Evolutionary conservation across 495 filamentous ascomycete species (phyloP).

Genomic region (Ascobolus immersus): DNA sequence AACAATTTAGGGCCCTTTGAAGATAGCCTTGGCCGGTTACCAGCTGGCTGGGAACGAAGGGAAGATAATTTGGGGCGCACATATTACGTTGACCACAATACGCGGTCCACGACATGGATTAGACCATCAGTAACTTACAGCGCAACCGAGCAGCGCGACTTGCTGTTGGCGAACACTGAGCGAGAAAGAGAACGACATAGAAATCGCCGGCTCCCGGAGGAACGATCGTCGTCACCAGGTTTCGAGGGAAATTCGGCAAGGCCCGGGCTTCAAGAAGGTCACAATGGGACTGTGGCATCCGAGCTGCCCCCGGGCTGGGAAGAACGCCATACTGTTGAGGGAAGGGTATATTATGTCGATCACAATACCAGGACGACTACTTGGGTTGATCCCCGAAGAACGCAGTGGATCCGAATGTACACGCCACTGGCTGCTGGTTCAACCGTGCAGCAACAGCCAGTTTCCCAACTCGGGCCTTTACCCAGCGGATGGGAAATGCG

Average conservation of each 20-base stretch:
- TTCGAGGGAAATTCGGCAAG: constrained; percentile 85
- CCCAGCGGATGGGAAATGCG: constrained; percentile 99
- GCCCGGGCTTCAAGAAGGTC: constrained; percentile 34
- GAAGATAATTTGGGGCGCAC: constrained; percentile 91
- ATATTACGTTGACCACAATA: constrained; percentile 99
- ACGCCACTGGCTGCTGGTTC: constrained; percentile 35
- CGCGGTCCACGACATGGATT: constrained; percentile 85
- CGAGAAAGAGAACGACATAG: constrained; percentile 79
- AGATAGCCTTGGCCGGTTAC: constrained; percentile 74
- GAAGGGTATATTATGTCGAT: constrained; percentile 91
- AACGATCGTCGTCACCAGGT: too few species aligned
- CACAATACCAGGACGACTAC: constrained; percentile 97
- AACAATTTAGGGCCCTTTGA: constrained; percentile 74
- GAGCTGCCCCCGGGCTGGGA: constrained; percentile 94
- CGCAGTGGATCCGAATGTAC: constrained; percentile 97
- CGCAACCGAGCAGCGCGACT: constrained; percentile 46
- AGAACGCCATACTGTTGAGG: constrained; percentile 82
- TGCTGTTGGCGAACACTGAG: constrained; percentile 68
- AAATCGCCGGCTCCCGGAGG: constrained; percentile 84
- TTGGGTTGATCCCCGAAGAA: constrained; percentile 94
- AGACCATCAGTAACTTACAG: constrained; percentile 61
- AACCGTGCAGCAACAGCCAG: constrained; percentile 88
- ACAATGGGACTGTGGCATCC: constrained; percentile 24
- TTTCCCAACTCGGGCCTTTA: constrained; percentile 86
- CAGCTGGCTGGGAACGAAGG: constrained; percentile 81